Evolutionary conservation across 2,329 filamentous ascomycete species (phyloP), one percentile per base, ranked within the genome.

Genomic region (Cordyceps farinosa): DNA sequence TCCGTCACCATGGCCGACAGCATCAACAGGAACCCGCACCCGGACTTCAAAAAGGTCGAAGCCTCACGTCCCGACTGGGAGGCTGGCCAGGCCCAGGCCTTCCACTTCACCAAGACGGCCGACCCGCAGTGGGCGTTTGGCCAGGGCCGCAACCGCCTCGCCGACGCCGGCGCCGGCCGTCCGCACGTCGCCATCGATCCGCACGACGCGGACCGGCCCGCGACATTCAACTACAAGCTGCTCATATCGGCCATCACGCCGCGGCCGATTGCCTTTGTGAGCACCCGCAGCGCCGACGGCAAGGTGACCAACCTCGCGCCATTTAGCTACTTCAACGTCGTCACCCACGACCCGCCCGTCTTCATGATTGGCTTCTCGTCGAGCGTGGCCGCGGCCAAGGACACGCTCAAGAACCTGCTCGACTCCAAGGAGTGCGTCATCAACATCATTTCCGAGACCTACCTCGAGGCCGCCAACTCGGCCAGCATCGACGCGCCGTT

Each of bases 401-500:
- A 97, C 75, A 88, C 89, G 44, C 79, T 96, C 61, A 82, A 80
- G 69, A 96, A 96, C 73, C 78, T 97, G 63, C 70, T 83, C 9
- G 89, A 89, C 44, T 87, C 84, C 0, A 78, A 82, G 52, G 91
- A 97, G 78, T 94, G 90, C 76, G 86, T 87, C 64, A 88, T 97
- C 78, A 97, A 95, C 78, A 90, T 97, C 71, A 90, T 97, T 71
- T 87, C 84, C 9, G 92, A 97, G 78, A 84, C 88, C 72, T 96
- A 88, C 72, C 72, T 95, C 71, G 93, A 97, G 79, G 93, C 93
- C 0, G 93, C 92, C 54, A 97, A 97, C 75, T 82, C 87, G n/a
- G 85, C 89, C 3, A 83, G 83, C 54, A 86, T 96, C 69, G 91
- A 97, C 74, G 85, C 91, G 0, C 93, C 93, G 0, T 87, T 87